Evolutionary conservation across 139 green algal genomes (phyloP).

Genomic region (Edaphochlamys debaryana): DNA sequence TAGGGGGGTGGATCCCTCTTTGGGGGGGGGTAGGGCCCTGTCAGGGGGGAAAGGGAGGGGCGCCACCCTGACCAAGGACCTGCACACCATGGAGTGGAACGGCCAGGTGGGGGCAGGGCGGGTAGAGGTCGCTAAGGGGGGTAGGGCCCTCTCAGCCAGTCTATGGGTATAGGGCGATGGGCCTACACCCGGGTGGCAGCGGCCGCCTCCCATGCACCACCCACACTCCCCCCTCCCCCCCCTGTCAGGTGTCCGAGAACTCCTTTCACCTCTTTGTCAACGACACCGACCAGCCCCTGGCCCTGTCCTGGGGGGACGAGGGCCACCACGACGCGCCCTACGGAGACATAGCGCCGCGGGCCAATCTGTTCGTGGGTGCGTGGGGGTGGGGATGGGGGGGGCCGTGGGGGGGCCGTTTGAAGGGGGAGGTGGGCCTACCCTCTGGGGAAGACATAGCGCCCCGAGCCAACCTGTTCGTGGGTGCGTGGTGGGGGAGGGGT

Average conservation of each 20-base stretch:
- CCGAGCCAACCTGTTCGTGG: constrained; percentile 28
- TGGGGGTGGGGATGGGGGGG: not conserved
- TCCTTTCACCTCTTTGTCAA: constrained; percentile 45
- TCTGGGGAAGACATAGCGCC: constrained; percentile 17
- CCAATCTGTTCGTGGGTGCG: constrained; percentile 33
- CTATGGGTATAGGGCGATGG: too few species aligned
- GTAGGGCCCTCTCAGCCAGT: too few species aligned
- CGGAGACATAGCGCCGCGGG: constrained; percentile 9
- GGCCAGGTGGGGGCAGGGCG: too few species aligned
- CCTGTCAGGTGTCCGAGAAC: not conserved
- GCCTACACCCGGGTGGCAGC: too few species aligned
- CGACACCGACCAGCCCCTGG: not conserved
- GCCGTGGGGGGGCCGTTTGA: too few species aligned
- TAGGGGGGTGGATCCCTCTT: not conserved
- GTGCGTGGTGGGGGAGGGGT: not conserved
- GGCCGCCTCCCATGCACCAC: not conserved
- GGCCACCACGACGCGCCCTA: not conserved
- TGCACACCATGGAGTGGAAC: too few species aligned
- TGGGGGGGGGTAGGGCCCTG: not conserved
- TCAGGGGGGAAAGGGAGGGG: too few species aligned
- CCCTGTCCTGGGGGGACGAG: constrained; percentile 23
- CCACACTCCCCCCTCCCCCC: not conserved
- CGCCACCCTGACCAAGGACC: too few species aligned
- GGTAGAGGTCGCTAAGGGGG: too few species aligned
- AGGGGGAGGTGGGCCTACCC: too few species aligned